These are phyloP conservation scores for Plectosphaerella cucumerina DNA, from an alignment of 2,329 filamentous ascomycete species.

Conservation along the genomic window DNA sequence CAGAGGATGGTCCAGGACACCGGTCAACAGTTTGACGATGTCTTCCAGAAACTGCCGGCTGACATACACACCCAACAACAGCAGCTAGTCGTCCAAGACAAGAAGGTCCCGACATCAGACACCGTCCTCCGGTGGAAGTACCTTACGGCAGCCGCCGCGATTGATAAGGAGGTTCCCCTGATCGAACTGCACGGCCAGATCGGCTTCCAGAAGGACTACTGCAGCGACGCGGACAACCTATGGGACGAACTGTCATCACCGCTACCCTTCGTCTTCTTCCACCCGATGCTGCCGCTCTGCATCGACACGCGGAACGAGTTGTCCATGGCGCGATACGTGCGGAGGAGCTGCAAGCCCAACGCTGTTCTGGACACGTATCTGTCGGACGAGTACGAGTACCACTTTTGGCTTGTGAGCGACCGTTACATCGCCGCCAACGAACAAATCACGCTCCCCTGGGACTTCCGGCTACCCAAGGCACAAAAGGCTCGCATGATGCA, in stretches of 20 bases:
- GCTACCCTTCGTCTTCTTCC: slow-evolving; percentile 79
- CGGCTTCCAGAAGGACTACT: slow-evolving; percentile 70
- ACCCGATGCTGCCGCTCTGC: slow-evolving; percentile 82
- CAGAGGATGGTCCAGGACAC: slow-evolving; percentile 64
- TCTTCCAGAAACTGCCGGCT: slow-evolving; percentile 56
- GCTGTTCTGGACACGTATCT: slow-evolving; percentile 83
- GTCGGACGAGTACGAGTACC: slow-evolving; percentile 72
- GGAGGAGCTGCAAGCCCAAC: slow-evolving; percentile 88
- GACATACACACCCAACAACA: slow-evolving; percentile 38
- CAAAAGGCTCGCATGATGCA: slow-evolving; percentile 51
- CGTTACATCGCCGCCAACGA: slow-evolving; percentile 64
- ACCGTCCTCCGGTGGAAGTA: slow-evolving; percentile 67
- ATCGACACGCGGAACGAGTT: slow-evolving; percentile 90
- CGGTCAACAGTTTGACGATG: slow-evolving; percentile 60
- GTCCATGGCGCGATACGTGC: slow-evolving; percentile 80
- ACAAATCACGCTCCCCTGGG: slow-evolving; percentile 64
- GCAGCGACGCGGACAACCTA: slow-evolving; percentile 58
- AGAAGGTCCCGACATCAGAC: slow-evolving; percentile 43
- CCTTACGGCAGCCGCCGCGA: slow-evolving; percentile 46
- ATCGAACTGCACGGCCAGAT: slow-evolving; percentile 75
- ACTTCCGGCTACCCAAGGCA: slow-evolving; percentile 58
- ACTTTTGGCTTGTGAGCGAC: slow-evolving; percentile 89
- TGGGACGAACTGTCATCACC: slow-evolving; percentile 64
- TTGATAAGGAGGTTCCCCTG: slow-evolving; percentile 53
- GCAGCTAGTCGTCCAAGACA: slow-evolving; percentile 46